Percentiles rank a stretch among this genome's conserved stretches.
Evolutionary conservation across 1,139 yeast species (phyloP).

Genomic region (Blastobotrys proliferans): DNA sequence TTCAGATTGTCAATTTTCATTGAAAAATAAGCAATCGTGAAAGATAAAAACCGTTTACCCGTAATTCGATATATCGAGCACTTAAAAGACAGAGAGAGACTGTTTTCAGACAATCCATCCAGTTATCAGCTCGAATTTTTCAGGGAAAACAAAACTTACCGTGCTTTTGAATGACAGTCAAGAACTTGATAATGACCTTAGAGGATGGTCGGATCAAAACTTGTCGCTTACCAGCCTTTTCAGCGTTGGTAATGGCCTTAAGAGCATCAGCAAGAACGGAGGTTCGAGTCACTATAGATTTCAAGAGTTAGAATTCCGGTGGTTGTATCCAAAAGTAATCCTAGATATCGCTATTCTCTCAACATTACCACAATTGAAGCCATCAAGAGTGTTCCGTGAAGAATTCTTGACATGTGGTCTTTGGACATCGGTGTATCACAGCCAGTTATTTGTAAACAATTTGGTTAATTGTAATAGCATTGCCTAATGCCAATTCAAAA

Average conservation of each 20-base stretch:
- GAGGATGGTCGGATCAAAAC: constrained; percentile 98
- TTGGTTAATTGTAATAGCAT: constrained; percentile 2
- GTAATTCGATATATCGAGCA: constrained; percentile 71
- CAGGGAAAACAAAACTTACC: constrained; percentile 43
- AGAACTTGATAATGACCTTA: constrained; percentile 94
- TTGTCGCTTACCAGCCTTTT: constrained; percentile 99
- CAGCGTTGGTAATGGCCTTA: constrained; percentile 98
- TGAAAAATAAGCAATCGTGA: constrained; percentile 49
- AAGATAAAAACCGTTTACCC: constrained; percentile 50
- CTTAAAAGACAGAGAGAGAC: constrained; percentile 98
- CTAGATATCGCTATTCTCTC: too few relatives aligned
- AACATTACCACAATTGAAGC: neutral
- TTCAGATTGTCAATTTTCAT: too few relatives aligned
- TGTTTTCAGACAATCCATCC: constrained; percentile 86
- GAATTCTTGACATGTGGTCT: constrained; percentile 9
- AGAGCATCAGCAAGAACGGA: constrained; percentile 99
- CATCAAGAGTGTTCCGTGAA: constrained; percentile 10
- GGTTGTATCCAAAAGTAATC: neutral
- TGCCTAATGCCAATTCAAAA: neutral
- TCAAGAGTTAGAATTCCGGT: constrained; percentile 26
- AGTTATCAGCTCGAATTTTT: constrained; percentile 68
- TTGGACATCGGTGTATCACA: constrained; percentile 25
- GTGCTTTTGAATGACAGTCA: constrained; percentile 97
- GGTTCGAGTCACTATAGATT: constrained; percentile 95
- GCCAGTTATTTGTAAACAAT: constrained; percentile 17